Base-by-base conservation (phyloP, 177 flowering plant species). In the Telopea speciosissima region DNA sequence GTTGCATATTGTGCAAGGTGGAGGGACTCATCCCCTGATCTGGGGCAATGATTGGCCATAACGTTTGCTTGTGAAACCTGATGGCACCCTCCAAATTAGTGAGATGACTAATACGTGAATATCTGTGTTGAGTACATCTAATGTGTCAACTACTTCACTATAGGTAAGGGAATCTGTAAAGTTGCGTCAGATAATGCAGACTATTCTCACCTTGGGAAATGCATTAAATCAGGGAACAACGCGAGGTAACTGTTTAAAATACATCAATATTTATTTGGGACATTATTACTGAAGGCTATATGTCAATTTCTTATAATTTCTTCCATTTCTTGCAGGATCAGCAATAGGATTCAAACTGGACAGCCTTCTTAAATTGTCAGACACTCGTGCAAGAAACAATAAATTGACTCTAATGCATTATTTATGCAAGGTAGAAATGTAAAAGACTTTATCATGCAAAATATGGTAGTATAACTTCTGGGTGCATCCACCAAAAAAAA, bases 201-300 rank as follows among this genome's bases (percentile, higher is more conserved):
- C 99, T 19, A 91, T 96, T 76, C 90, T 96, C 58, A 91, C 97
- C 42, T 69, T 96, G 69, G 99, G 99, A 79, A 96, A 96, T 84
- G 99, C 99, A 68, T 79, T 96, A 79, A 96, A 96, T 81, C 99
- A 96, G 78, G 99, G 99, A 63, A 96, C 99, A 68, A 92, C 98
- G 67, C 76, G 99, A 79, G 99, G 99, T 96, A 79, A 24, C 5
- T 16, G 5, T 72, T 24, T 70, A 52, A 12, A 19, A 36, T 22
- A 61, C 26, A 54, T 26, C 26, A 13, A 22, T 31, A 65, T 74
- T 54, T 17, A 23, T 56, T 6, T 49, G 24, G 31, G 16, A 19
- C 7, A 56, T 16, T 40, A 19, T 40, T 65, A 21, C 10, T 65
- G 45, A 36, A 56, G 64, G 11, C 3, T 10, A 22, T 65, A 22